Percentiles rank a stretch among this genome's conserved stretches.
phyloP scores from a whole-genome alignment of 2,329 filamentous ascomycete species.

The Fusarium liriodendri region DNA sequence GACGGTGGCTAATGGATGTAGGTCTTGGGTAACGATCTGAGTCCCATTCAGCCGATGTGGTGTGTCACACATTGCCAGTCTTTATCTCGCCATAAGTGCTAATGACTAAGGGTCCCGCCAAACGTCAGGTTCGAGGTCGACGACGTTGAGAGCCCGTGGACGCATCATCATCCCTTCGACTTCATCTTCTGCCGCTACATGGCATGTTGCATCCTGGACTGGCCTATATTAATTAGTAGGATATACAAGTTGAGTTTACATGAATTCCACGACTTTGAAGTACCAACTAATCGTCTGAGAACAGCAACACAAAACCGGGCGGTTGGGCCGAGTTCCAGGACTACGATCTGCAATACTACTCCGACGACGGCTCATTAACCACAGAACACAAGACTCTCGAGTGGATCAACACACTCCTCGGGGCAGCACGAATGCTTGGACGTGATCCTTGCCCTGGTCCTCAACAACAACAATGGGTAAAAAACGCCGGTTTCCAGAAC shows the following conservation, averaged over 20 bases:
- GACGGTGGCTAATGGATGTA: not conserved
- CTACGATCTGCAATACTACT: constrained; percentile 41
- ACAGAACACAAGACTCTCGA: constrained; percentile 29
- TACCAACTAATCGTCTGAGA: not conserved
- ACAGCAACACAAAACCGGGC: constrained; percentile 47
- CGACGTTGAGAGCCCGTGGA: constrained; percentile 47
- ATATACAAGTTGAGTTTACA: constrained; percentile 31
- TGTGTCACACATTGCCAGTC: not conserved
- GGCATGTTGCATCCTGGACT: constrained; percentile 47
- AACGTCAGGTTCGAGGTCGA: constrained; percentile 54
- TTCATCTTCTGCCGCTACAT: constrained; percentile 52
- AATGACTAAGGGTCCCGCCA: constrained; percentile 38
- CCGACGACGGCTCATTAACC: constrained; percentile 44
- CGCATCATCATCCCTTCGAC: constrained; percentile 45
- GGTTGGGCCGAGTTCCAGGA: constrained; percentile 50
- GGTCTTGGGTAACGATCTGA: constrained; percentile 47
- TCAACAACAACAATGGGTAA: constrained; percentile 44
- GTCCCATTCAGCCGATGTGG: constrained; percentile 47
- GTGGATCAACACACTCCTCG: constrained; percentile 38
- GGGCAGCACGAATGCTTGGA: constrained; percentile 22
- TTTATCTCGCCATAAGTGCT: not conserved
- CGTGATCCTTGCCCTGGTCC: constrained; percentile 42
- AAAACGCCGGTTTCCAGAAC: constrained; percentile 50
- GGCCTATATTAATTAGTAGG: constrained; percentile 38
- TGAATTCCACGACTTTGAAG: too few species aligned